phyloP scores from a whole-genome alignment of 1,284 basidiomycete species.

The Cryptococcus floricola region DNA sequence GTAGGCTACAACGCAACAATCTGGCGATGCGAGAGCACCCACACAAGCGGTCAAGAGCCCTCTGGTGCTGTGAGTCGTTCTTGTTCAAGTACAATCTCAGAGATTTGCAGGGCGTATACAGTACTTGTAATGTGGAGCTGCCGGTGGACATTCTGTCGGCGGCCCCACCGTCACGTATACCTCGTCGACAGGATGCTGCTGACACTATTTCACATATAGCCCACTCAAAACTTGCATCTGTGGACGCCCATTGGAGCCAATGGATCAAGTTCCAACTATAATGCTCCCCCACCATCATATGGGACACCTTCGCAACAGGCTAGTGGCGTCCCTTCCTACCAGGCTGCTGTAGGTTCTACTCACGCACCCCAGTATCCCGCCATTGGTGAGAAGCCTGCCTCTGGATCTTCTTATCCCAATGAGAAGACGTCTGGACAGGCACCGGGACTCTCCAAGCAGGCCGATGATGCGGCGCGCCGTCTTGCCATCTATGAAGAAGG shows the following conservation, averaged over 20 bases:
- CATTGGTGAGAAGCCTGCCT: not conserved
- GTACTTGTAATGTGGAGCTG: too few relatives aligned
- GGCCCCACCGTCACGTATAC: too few relatives aligned
- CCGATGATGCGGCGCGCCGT: constrained; percentile 19
- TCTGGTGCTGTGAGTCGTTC: constrained; percentile 23
- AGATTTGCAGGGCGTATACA: not conserved
- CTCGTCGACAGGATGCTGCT: not conserved
- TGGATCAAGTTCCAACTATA: constrained; percentile 2
- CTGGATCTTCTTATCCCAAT: not conserved
- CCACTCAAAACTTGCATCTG: constrained; percentile 29
- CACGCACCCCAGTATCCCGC: not conserved
- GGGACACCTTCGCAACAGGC: not conserved
- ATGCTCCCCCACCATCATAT: constrained; percentile 3
- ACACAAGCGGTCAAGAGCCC: constrained; percentile 24
- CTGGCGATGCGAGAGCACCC: constrained; percentile 37
- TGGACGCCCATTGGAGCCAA: constrained; percentile 33
- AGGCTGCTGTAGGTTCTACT: constrained; percentile 3
- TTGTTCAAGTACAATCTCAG: not conserved
- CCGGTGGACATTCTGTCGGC: too few relatives aligned
- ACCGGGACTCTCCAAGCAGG: constrained; percentile 11
- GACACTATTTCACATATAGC: constrained; percentile 16
- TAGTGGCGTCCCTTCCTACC: not conserved
- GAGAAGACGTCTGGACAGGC: not conserved
- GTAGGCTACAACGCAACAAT: constrained; percentile 34
- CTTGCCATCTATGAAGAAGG: constrained; percentile 23